Conservation (phyloP, 768 basidiomycete species). For the Russula sp. region DNA sequence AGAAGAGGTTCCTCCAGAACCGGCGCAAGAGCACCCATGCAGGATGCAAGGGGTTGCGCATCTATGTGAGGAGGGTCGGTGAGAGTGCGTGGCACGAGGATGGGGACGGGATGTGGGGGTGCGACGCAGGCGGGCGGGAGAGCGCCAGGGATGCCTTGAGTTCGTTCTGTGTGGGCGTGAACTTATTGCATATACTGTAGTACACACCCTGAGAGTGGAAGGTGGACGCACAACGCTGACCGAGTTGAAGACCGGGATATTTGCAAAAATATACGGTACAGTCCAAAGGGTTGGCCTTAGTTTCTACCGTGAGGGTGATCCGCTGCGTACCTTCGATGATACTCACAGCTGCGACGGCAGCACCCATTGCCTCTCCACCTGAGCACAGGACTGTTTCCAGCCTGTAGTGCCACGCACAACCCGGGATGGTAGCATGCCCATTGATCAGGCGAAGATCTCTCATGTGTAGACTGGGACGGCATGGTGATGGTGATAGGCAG, state of each 20-base stretch:
- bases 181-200: no score
- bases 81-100: constrained; percentile 55
- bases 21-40: constrained; percentile 48
- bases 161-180: constrained; percentile 54
- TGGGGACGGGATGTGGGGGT: constrained; percentile 46
- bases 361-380: constrained; percentile 81
- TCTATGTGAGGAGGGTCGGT: constrained; percentile 56
- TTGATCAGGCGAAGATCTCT: constrained; percentile 53
- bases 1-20: constrained; percentile 42
- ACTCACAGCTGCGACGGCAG: constrained; percentile 67
- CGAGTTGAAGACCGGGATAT: constrained; percentile 70
- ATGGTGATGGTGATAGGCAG: neutral
- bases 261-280: constrained; percentile 33
- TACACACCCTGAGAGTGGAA: no score
- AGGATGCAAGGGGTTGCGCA: constrained; percentile 68
- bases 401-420: constrained; percentile 48
- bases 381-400: constrained; percentile 57
- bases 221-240: constrained; percentile 65
- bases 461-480: constrained; percentile 2
- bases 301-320: neutral
- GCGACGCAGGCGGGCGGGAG: constrained; percentile 64
- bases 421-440: constrained; percentile 51
- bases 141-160: constrained; percentile 79
- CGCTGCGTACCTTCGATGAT: constrained; percentile 49
- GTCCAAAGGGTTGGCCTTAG: neutral